phyloP scores from a whole-genome alignment of 495 filamentous ascomycete genomes.

The Aspergillus incahuasiensis region DNA sequence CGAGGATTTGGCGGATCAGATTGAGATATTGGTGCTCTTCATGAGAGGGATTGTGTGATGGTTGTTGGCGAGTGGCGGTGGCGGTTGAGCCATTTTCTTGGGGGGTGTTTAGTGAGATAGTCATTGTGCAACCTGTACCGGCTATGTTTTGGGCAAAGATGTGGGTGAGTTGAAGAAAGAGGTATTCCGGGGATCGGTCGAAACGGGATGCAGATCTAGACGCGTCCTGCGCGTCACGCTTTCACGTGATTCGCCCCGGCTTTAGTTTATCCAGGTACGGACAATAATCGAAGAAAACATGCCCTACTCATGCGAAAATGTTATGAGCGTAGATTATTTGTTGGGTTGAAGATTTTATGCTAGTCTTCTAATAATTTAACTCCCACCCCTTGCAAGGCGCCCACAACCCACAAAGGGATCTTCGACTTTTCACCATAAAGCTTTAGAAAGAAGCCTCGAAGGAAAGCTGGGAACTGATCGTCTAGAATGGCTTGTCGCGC shows the following conservation, averaged over 20 bases:
- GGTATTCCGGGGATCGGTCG: not conserved
- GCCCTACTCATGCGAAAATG: too few relatives aligned
- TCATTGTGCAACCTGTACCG: not conserved
- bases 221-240: constrained; percentile 21
- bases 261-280: not conserved
- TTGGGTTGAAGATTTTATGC: too few relatives aligned
- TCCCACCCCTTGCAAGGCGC: constrained; percentile 76
- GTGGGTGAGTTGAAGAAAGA: not conserved
- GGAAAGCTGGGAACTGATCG: constrained; percentile 73
- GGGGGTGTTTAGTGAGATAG: constrained; percentile 20
- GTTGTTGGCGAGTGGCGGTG: constrained; percentile 11
- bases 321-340: too few relatives aligned
- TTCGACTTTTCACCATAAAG: constrained; percentile 65
- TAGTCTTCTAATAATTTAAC: constrained; percentile 63
- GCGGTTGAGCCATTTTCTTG: constrained; percentile 4
- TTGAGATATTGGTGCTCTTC: constrained; percentile 76
- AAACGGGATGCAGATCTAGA: not conserved
- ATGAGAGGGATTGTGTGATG: constrained; percentile 36
- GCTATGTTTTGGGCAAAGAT: not conserved
- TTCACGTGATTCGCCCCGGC: constrained; percentile 21
- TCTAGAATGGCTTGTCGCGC: constrained; percentile 76
- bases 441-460: constrained; percentile 69
- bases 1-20: constrained; percentile 70
- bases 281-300: too few relatives aligned
- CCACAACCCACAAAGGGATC: constrained; percentile 80